Evolutionary conservation across 1,284 basidiomycete species (phyloP), one percentile per base, ranked within the genome.

Genomic region (Anthracocystis setariae): DNA sequence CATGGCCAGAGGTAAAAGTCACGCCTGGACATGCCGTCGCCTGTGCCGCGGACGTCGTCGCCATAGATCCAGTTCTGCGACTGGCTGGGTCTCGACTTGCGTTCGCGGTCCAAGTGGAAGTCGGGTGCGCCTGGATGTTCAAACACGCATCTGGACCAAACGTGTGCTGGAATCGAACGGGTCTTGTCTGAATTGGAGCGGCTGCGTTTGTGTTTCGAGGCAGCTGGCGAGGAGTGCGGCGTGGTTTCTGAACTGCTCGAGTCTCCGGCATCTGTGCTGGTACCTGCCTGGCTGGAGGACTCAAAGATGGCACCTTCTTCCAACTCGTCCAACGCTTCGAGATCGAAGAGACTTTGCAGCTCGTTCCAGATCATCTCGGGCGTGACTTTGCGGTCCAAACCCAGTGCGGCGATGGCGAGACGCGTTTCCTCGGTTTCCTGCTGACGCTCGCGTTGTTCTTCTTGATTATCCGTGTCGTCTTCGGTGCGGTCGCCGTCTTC

Each of bases 271-370:
- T 62, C 63, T 12, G 63, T 67, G 37, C 43, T 59, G 17, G 59
- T 63, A 13, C 55, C 69, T n/a, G 59, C 63, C 46, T 67, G 69
- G 46, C 62, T 67, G 44, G 57, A 61, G 2, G 65, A 52, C 20
- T 68, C 65, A 35, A 73, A 73, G 50, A 73, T 73, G 40, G 70
- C 64, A 12, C 51, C 50, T 21, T 73, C 69, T 48, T 68, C 70
- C 60, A 79, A 61, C 20, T 79, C 76, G 25, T 80, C 74, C 8
- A 80, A 62, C 8, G 74, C 74, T 5, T 74, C 67, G 8, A 77
- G 48, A 33, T 80, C 75, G 37, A 78, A 80, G 13, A 76, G 69
- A 18, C 53, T 25, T 18, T 59, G 47, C 29, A 80, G 59, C 49
- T 66, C 68, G 23, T 52, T 53, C 76, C 78, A 78, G 21, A 74